phyloP scores from a whole-genome alignment of 495 filamentous ascomycete genomes.

The Talaromyces adpressus region DNA sequence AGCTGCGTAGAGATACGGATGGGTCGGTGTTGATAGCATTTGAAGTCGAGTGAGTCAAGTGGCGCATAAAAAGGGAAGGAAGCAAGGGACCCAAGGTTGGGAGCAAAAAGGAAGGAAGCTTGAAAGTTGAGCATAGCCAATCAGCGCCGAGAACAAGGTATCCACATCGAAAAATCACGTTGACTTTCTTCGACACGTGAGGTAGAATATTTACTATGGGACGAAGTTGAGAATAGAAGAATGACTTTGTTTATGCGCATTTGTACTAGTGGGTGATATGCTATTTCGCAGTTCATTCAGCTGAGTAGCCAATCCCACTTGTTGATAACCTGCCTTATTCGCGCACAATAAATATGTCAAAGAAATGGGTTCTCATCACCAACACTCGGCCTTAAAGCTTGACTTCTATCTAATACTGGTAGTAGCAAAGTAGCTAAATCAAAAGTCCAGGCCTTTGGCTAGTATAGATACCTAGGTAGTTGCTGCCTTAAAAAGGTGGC shows the following conservation, averaged over 20 bases:
- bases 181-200: background rate
- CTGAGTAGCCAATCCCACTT: background rate
- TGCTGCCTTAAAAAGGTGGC: constrained; percentile 4
- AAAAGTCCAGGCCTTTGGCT: constrained; percentile 16
- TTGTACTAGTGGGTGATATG: background rate
- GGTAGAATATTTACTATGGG: too few species aligned
- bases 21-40: background rate
- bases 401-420: too few species aligned
- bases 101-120: background rate
- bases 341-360: background rate
- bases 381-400: too few species aligned
- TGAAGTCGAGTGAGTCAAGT: background rate
- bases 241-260: background rate
- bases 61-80: background rate
- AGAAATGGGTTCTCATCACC: background rate
- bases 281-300: background rate
- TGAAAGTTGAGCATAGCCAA: background rate
- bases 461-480: background rate
- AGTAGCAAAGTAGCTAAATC: background rate
- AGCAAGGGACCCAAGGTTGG: background rate
- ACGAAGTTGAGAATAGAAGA: background rate
- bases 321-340: background rate
- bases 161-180: background rate
- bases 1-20: background rate
- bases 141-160: background rate